Conservation (phyloP, 2,329 filamentous ascomycete genomes). For the Pseudogymnoascus sp. region DNA sequence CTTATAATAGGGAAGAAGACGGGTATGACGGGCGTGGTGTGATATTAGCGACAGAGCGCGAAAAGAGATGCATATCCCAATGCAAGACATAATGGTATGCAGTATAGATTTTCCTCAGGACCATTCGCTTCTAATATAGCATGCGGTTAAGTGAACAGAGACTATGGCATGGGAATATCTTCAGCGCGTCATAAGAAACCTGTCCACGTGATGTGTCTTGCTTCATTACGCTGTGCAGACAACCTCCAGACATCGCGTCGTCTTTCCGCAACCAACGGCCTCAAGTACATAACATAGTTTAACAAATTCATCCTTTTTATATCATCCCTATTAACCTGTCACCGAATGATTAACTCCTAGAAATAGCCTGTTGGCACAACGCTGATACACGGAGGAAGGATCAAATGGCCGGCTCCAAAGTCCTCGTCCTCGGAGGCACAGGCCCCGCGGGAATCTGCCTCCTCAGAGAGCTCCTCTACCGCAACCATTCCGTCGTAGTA, state of each 20-base stretch:
- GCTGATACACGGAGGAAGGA: background rate
- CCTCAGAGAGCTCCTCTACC: conserved; percentile 20
- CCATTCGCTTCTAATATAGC: background rate
- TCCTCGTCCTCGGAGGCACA: conserved; percentile 22
- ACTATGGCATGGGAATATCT: background rate
- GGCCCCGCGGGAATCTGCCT: conserved; percentile 22
- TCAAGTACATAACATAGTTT: background rate
- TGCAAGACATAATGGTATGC: background rate
- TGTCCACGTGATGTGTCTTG: conserved; percentile 3
- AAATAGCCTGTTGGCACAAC: no score
- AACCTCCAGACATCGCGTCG: background rate
- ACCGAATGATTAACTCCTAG: background rate
- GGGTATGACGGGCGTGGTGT: background rate
- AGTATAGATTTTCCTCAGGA: background rate
- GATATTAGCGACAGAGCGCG: no score
- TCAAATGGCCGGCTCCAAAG: background rate
- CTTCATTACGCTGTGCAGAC: background rate
- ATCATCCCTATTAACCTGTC: background rate
- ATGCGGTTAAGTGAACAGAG: background rate
- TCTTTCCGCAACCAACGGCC: background rate
- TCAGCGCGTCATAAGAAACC: background rate
- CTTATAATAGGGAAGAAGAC: no score
- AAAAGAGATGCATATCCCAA: background rate
- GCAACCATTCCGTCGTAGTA: conserved; percentile 20
- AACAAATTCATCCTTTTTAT: background rate